phyloP scores from a whole-genome alignment of 139 green algal species.

The Coelastrella sp. region DNA sequence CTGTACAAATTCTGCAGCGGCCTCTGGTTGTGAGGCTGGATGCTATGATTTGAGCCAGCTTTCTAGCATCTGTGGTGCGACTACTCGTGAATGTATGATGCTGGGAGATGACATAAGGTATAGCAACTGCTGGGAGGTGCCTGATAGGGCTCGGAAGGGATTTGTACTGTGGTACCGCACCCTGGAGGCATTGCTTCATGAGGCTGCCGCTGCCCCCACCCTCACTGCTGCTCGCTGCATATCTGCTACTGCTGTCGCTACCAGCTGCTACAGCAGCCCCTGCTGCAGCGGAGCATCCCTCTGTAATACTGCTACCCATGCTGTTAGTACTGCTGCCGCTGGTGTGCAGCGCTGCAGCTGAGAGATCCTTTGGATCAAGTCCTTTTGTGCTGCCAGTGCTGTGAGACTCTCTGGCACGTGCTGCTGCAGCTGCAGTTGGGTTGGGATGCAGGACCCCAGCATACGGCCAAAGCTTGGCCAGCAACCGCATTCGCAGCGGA shows the following conservation, averaged over 20 bases:
- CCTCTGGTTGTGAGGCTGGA: background rate
- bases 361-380: no score
- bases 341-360: background rate
- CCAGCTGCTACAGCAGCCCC: background rate
- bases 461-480: slow-evolving; percentile 30
- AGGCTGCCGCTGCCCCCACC: background rate
- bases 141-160: background rate
- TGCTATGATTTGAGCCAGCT: background rate
- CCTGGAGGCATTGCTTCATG: slow-evolving; percentile 7
- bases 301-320: background rate
- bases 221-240: background rate
- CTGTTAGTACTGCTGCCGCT: background rate
- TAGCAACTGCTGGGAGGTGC: slow-evolving; percentile 10
- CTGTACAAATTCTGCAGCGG: background rate
- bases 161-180: background rate
- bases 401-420: background rate
- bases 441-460: background rate
- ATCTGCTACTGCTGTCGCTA: no score
- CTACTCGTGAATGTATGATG: background rate
- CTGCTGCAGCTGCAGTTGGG: background rate
- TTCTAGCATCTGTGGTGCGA: background rate
- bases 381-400: background rate
- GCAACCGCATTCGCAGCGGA: background rate
- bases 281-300: background rate
- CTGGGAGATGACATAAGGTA: background rate